These are phyloP conservation scores for Dendrobium catenatum DNA, from an alignment of 106 monocot species.

Conservation along the genomic window DNA sequence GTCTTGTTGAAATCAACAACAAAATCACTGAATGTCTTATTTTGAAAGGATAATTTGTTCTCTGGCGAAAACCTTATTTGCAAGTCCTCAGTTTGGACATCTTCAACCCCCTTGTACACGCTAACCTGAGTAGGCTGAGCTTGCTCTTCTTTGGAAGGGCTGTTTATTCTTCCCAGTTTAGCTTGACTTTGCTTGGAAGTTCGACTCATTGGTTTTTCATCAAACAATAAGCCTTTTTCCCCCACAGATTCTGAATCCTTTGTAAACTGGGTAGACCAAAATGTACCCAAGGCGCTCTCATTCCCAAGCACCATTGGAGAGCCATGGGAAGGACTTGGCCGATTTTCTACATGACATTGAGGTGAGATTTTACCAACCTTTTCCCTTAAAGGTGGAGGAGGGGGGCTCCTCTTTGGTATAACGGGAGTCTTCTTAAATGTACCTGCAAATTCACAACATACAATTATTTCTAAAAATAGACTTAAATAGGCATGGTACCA, in stretches of 20 bases:
- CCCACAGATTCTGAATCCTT: slow-evolving; percentile 25
- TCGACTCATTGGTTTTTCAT: slow-evolving; percentile 34
- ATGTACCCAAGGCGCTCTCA: slow-evolving; percentile 45
- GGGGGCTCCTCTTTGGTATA: slow-evolving; percentile 54
- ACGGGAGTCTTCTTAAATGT: slow-evolving; percentile 18
- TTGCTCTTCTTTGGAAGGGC: slow-evolving; percentile 12
- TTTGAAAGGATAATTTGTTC: slow-evolving; percentile 29
- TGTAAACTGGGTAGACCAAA: slow-evolving; percentile 81
- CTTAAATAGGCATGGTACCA: too few species aligned
- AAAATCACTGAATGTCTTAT: slow-evolving; percentile 50
- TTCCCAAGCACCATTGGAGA: slow-evolving; percentile 21
- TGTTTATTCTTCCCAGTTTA: slow-evolving; percentile 18
- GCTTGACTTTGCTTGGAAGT: slow-evolving; percentile 25
- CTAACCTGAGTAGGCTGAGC: slow-evolving; percentile 12
- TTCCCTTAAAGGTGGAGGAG: slow-evolving; percentile 52
- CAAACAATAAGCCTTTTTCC: slow-evolving; percentile 43
- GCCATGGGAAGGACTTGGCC: too few species aligned
- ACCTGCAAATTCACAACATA: slow-evolving; percentile 19
- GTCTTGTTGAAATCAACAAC: slow-evolving; percentile 53
- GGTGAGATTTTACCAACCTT: slow-evolving; percentile 20
- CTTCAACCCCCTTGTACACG: slow-evolving; percentile 17
- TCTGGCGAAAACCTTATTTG: slow-evolving; percentile 64
- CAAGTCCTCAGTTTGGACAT: slow-evolving; percentile 43
- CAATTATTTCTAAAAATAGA: too few species aligned
- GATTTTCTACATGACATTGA: not conserved